These are phyloP conservation scores for Elsinoe perseae DNA, from an alignment of 2,329 filamentous ascomycete genomes.

Conservation along the genomic window DNA sequence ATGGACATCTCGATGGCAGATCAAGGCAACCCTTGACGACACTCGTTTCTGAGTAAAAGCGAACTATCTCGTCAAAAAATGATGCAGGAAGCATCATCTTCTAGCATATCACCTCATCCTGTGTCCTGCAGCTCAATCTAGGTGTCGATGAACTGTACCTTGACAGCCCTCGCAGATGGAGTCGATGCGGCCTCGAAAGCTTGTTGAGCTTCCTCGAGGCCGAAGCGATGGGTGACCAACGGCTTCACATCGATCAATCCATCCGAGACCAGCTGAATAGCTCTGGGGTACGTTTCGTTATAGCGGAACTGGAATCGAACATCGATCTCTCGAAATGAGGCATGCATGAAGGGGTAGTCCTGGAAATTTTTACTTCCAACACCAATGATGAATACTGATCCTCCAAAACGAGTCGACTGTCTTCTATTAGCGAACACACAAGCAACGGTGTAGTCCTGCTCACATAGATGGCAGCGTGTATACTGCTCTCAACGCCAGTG, in stretches of 20 bases:
- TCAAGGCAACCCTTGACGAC: background rate
- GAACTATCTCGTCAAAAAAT: background rate
- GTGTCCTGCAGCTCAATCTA: background rate
- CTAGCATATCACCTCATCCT: background rate
- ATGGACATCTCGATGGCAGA: background rate
- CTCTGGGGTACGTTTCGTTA: conserved; percentile 35
- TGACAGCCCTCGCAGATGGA: conserved; percentile 8
- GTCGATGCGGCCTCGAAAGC: conserved; percentile 20
- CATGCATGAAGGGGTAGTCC: conserved; percentile 35
- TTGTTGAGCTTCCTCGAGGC: background rate
- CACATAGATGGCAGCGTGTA: conserved; percentile 29
- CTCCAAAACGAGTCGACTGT: conserved; percentile 26
- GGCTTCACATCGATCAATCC: conserved; percentile 15
- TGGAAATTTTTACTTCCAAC: conserved; percentile 30
- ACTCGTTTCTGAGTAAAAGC: background rate
- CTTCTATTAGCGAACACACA: background rate
- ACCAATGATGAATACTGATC: conserved; percentile 33
- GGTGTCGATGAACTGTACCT: conserved; percentile 10
- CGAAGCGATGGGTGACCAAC: conserved; percentile 12
- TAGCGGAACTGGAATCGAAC: conserved; percentile 36
- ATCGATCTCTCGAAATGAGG: conserved; percentile 33
- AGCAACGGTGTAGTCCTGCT: conserved; percentile 13
- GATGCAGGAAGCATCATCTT: background rate
- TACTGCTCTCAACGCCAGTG: conserved; percentile 30
- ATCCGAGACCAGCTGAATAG: conserved; percentile 23